Evolutionary conservation across 2,329 filamentous ascomycete species (phyloP), one percentile per base, ranked within the genome.

Genomic region (Cladosporium sp.): DNA sequence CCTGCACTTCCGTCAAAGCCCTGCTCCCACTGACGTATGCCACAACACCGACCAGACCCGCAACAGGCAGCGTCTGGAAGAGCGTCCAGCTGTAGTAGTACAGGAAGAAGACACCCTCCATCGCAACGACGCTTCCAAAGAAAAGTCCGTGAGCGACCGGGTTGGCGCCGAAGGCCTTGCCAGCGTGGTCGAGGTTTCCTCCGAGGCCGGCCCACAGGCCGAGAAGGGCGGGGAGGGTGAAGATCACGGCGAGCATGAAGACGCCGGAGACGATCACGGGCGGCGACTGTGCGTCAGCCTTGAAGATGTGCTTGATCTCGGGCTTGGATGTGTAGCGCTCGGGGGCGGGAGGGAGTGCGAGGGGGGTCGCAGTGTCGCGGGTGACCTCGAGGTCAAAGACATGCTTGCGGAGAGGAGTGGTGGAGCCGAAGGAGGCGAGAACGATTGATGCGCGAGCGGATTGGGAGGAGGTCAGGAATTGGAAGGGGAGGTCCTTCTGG

Each of bases 81-180:
- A 98, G 77, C 66, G 85, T 95, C 91, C 92, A 96, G 66, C 75
- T 82, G 49, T 81, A 86, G 73, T 97, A 97, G 79, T 98, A 98
- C 60, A 95, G 74, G 76, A 93, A 92, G 74, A 98, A 96, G 53
- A 95, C 84, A 13, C 81, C 87, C 71, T 98, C 93, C 77, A 98
- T 87, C 18, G 84, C 83, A 37, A 95, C 56, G 52, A 98, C 83
- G 4, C 90, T 95, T 48, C 87, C 87, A 61, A 95, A 87, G 76
- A 97, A 98, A 33, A 90, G 70, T 31, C 76, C 76, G 68, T 98
- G 92, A 4, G 92, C 85, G 41, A 95, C 62, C 2, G 93, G 92
- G 1, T 89, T 87, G 18, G 80, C 77, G 54, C 81, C 75, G 46
- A 96, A 72, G 8, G 93, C 92, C 67, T 86, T 86, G 49, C 81